phyloP scores from a whole-genome alignment of 2,329 filamentous ascomycete species.

The Colletotrichum noveboracense region DNA sequence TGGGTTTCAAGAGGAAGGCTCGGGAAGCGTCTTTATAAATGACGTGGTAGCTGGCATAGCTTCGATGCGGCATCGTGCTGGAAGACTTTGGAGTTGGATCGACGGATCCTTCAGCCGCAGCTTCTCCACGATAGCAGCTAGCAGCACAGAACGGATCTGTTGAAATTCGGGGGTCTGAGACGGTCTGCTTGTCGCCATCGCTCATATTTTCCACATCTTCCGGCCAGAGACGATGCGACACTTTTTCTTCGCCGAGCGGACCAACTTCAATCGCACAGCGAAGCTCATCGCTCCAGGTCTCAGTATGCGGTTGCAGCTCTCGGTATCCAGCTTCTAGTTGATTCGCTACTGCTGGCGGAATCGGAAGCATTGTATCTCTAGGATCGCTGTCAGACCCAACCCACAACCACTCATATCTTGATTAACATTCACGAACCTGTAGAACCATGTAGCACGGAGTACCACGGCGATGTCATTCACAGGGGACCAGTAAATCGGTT shows the following conservation, averaged over 20 bases:
- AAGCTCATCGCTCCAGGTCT: slow-evolving; percentile 92
- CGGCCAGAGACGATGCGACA: slow-evolving; percentile 84
- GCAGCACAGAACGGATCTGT: slow-evolving; percentile 64
- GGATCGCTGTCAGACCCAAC: neutral
- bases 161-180: slow-evolving; percentile 40
- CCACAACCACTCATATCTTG: neutral
- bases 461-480: slow-evolving; percentile 88
- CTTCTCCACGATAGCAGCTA: slow-evolving; percentile 64
- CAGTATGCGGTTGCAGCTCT: slow-evolving; percentile 85
- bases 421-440: slow-evolving; percentile 59
- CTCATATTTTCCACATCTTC: slow-evolving; percentile 46
- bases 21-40: slow-evolving; percentile 81
- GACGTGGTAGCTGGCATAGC: slow-evolving; percentile 79
- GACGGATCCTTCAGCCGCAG: slow-evolving; percentile 58
- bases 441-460: slow-evolving; percentile 93
- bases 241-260: slow-evolving; percentile 87
- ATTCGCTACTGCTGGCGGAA: slow-evolving; percentile 86
- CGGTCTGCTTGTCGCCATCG: slow-evolving; percentile 34
- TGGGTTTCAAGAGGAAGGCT: slow-evolving; percentile 88
- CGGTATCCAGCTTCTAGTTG: slow-evolving; percentile 90
- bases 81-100: slow-evolving; percentile 36
- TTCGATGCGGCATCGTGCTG: slow-evolving; percentile 49
- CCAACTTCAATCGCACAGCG: slow-evolving; percentile 91
- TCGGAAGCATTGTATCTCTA: slow-evolving; percentile 85
- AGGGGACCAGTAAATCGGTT: slow-evolving; percentile 97